Conservation (phyloP, 2,329 filamentous ascomycete species). For the Escovopsis weberi region DNA sequence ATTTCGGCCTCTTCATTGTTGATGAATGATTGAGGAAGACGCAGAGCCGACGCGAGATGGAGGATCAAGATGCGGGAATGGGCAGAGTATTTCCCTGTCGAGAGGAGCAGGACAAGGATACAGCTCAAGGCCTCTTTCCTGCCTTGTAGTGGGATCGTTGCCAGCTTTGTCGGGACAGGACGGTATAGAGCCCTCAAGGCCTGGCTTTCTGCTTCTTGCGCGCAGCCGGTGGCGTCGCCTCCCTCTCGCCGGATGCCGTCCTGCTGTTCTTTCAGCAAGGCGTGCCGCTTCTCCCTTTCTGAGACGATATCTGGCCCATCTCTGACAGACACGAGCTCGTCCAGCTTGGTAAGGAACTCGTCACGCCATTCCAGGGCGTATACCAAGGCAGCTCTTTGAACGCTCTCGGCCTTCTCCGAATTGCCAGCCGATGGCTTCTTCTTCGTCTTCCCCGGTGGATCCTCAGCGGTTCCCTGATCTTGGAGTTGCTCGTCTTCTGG, state of each 20-base stretch:
- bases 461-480: not conserved
- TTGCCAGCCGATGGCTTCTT: not conserved
- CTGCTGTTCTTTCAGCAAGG: slow-evolving; percentile 19
- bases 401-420: slow-evolving; percentile 13
- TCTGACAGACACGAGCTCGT: slow-evolving; percentile 45
- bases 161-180: slow-evolving; percentile 38
- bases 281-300: slow-evolving; percentile 30
- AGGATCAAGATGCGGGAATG: slow-evolving; percentile 57
- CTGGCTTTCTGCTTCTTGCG: slow-evolving; percentile 21
- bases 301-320: slow-evolving; percentile 32
- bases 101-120: slow-evolving; percentile 54
- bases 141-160: slow-evolving; percentile 42
- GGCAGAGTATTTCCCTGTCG: slow-evolving; percentile 59
- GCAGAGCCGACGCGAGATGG: slow-evolving; percentile 52
- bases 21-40: slow-evolving; percentile 45
- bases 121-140: slow-evolving; percentile 53
- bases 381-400: slow-evolving; percentile 41
- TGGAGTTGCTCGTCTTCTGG: slow-evolving; percentile 7
- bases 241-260: slow-evolving; percentile 19
- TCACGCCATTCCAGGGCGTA: slow-evolving; percentile 69
- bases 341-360: slow-evolving; percentile 53
- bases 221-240: slow-evolving; percentile 26
- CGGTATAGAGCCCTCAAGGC: slow-evolving; percentile 37
- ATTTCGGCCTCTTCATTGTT: slow-evolving; percentile 61
- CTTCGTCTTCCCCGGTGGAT: not conserved